phyloP scores from a whole-genome alignment of 495 filamentous ascomycete species.

The Aspergillus nidulans region DNA sequence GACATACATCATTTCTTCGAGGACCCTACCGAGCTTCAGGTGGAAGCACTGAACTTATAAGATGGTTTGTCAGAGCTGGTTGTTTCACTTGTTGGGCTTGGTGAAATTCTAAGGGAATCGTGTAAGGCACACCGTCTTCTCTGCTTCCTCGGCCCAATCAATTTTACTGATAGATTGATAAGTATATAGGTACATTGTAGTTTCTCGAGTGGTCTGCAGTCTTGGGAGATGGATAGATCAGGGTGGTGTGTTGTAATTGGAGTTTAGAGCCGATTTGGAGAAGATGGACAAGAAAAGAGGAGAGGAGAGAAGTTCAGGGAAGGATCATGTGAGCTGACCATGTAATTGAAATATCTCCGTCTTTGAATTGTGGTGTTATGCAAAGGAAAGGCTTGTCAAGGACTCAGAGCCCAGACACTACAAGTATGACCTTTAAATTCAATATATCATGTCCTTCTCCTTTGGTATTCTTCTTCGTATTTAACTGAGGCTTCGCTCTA shows the following conservation, averaged over 20 bases:
- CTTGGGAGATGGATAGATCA: neutral
- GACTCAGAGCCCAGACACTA: too few relatives aligned
- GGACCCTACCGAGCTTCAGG: slow-evolving; percentile 12
- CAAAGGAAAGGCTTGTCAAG: too few relatives aligned
- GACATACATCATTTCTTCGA: slow-evolving; percentile 13
- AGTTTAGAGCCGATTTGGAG: neutral
- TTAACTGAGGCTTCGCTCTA: too few relatives aligned
- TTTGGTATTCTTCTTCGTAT: too few relatives aligned
- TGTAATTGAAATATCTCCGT: too few relatives aligned
- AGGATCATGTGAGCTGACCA: too few relatives aligned
- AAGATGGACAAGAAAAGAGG: neutral
- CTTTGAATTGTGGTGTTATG: too few relatives aligned
- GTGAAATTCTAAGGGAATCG: too few relatives aligned
- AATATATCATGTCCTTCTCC: too few relatives aligned
- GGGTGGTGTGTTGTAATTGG: neutral
- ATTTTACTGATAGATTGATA: neutral
- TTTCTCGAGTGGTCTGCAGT: neutral
- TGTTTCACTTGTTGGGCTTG: neutral
- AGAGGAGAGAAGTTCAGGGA: neutral
- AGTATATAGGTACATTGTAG: neutral
- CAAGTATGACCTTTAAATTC: too few relatives aligned
- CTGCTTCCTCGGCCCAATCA: slow-evolving; percentile 10
- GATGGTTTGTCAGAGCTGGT: slow-evolving; percentile 15
- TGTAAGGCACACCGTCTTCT: slow-evolving; percentile 4
- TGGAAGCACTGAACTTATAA: slow-evolving; percentile 12